Conservation (phyloP, 148 eudicot genomes). For the Rhododendron mucronatum region DNA sequence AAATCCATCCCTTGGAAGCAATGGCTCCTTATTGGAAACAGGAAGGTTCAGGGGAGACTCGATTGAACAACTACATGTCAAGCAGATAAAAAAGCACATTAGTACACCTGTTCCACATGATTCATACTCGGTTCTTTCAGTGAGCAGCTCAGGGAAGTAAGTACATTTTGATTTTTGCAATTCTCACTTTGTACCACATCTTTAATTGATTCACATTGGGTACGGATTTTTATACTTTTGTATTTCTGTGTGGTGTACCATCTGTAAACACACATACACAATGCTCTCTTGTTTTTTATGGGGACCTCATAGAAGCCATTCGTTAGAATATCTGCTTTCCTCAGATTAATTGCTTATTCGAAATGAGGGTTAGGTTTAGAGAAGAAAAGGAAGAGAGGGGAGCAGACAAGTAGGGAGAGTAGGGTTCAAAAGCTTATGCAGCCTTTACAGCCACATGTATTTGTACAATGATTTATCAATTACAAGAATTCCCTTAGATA, state of each 20-base stretch:
- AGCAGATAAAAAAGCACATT: constrained; percentile 84
- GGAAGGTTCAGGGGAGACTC: constrained; percentile 74
- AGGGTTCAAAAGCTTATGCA: background rate
- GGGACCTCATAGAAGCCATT: background rate
- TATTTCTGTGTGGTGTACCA: background rate
- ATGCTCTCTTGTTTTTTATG: background rate
- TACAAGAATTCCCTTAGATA: background rate
- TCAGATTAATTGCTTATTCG: background rate
- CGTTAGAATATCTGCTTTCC: background rate
- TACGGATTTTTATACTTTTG: background rate
- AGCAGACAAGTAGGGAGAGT: background rate
- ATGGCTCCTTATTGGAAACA: constrained; percentile 59
- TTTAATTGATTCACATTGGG: background rate
- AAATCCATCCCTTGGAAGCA: constrained; percentile 83
- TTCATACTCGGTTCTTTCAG: constrained; percentile 81
- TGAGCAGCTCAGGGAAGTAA: constrained; percentile 98
- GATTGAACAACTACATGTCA: constrained; percentile 73
- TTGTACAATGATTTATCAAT: background rate
- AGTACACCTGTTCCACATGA: constrained; percentile 95
- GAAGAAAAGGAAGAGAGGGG: background rate
- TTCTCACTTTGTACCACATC: background rate
- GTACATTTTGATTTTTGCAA: constrained; percentile 23
- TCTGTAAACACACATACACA: background rate
- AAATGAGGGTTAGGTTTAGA: background rate
- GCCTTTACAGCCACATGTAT: background rate